phyloP scores from a whole-genome alignment of 2,329 filamentous ascomycete species.

The Apiospora pterosperma region DNA sequence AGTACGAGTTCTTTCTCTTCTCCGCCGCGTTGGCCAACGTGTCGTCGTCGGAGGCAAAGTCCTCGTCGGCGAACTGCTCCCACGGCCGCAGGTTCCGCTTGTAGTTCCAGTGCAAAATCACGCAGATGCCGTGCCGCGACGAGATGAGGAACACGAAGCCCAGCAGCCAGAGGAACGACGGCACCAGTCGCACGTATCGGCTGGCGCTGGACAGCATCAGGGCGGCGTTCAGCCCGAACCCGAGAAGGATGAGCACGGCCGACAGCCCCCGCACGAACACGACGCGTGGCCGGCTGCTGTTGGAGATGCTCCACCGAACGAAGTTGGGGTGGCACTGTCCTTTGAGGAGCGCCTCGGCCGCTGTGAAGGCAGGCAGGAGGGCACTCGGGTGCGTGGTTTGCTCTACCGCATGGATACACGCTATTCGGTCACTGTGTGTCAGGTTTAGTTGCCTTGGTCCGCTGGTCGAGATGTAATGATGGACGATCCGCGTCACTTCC shows the following conservation, averaged over 20 bases:
- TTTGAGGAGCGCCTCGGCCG: constrained; percentile 33
- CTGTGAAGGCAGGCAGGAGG: constrained; percentile 34
- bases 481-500: constrained; percentile 33
- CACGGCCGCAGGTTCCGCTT: constrained; percentile 35
- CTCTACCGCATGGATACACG: constrained; percentile 35
- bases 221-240: constrained; percentile 26
- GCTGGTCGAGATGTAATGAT: constrained; percentile 34
- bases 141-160: constrained; percentile 31
- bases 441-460: constrained; percentile 35
- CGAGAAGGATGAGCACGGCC: constrained; percentile 17
- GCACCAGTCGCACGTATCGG: constrained; percentile 24
- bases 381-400: constrained; percentile 43
- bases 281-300: constrained; percentile 33
- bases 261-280: constrained; percentile 25
- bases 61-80: constrained; percentile 27
- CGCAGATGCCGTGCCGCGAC: constrained; percentile 33
- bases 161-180: constrained; percentile 31
- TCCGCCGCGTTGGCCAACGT: neutral
- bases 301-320: constrained; percentile 33
- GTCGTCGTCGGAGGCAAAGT: constrained; percentile 9
- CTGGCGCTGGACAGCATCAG: constrained; percentile 28
- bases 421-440: constrained; percentile 31
- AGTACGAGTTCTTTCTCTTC: neutral
- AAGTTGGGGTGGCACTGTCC: constrained; percentile 37
- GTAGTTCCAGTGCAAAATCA: constrained; percentile 28